phyloP scores from a whole-genome alignment of 345 rosid species.

The Arabidopsis suecica region DNA sequence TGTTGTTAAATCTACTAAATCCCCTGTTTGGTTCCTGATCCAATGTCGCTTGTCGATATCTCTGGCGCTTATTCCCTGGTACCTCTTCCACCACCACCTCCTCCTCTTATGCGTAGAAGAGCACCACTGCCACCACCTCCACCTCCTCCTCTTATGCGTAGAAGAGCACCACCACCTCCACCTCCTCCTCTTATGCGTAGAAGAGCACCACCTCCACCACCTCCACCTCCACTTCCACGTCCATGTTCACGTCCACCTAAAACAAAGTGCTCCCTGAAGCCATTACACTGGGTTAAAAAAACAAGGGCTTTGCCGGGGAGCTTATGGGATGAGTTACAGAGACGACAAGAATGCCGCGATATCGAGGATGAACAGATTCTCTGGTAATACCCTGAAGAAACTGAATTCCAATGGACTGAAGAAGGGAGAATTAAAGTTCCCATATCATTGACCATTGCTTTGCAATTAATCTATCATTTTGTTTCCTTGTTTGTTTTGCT shows the following conservation, averaged over 20 bases:
- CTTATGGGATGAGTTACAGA: slow-evolving; percentile 98
- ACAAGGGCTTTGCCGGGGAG: slow-evolving; percentile 97
- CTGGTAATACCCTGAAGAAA: slow-evolving; percentile 79
- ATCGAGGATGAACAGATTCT: slow-evolving; percentile 72
- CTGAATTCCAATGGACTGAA: slow-evolving; percentile 90
- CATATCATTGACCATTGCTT: slow-evolving; percentile 50
- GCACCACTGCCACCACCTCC: too few relatives aligned
- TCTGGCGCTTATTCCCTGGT: too few relatives aligned
- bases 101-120: too few relatives aligned
- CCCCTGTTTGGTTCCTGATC: too few relatives aligned
- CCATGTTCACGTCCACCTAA: slow-evolving; percentile 62
- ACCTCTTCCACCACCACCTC: too few relatives aligned
- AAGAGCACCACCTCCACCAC: slow-evolving; percentile 57
- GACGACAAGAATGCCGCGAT: slow-evolving; percentile 49
- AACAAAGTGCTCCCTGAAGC: slow-evolving; percentile 86
- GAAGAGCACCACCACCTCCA: too few relatives aligned
- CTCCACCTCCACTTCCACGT: slow-evolving; percentile 67
- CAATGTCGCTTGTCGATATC: too few relatives aligned
- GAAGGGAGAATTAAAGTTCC: slow-evolving; percentile 90
- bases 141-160: too few relatives aligned
- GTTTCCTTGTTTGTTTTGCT: slow-evolving; percentile 11
- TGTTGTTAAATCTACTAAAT: too few relatives aligned
- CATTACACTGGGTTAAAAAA: slow-evolving; percentile 97
- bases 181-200: slow-evolving; percentile 25
- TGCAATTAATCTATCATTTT: slow-evolving; percentile 4